Evolutionary conservation across 2,329 filamentous ascomycete genomes (phyloP).

Genomic region (Atkinsonella hypoxylon): DNA sequence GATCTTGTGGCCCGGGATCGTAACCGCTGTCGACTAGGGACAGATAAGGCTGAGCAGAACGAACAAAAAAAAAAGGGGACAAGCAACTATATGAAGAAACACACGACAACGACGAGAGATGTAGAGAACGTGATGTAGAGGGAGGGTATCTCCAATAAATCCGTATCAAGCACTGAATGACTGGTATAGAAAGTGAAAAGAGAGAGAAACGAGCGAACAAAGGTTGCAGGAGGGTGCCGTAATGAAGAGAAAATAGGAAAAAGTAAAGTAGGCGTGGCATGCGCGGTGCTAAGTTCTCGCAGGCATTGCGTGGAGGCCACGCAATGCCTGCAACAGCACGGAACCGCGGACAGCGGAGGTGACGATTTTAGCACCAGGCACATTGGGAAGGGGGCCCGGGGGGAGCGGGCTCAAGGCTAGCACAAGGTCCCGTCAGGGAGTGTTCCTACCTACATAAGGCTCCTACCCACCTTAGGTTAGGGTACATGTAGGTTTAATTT

Average conservation of each 20-base stretch:
- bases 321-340: neutral
- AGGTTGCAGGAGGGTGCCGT: slow-evolving; percentile 2
- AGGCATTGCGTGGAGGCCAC: no score
- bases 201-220: neutral
- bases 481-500: no score
- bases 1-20: neutral
- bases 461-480: no score
- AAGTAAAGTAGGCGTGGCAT: neutral
- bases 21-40: neutral
- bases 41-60: neutral
- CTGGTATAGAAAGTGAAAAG: neutral
- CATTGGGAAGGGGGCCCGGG: neutral
- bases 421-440: neutral
- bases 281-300: neutral
- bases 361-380: slow-evolving; percentile 1
- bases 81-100: slow-evolving; percentile 1
- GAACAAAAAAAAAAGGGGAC: neutral
- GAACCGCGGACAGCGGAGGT: neutral
- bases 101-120: neutral
- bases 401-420: neutral
- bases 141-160: neutral
- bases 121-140: slow-evolving; percentile 4
- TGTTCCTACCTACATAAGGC: no score
- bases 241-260: neutral
- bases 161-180: neutral